Evolutionary conservation across 805 yeast species (phyloP), one percentile per base, ranked within the genome.

Genomic region (Saccharomycopsis schoenii): DNA sequence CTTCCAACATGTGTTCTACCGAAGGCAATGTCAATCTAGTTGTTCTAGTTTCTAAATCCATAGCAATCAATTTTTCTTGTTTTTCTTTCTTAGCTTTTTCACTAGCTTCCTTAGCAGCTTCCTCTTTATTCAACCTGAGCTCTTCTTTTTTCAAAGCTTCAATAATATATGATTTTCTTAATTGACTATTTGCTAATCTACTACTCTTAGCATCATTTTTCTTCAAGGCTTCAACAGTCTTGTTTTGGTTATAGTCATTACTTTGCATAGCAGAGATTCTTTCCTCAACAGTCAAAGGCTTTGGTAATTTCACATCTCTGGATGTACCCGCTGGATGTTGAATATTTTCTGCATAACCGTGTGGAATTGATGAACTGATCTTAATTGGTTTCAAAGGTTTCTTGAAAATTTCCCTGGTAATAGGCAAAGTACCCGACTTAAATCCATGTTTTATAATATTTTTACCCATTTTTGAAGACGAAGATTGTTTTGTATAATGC

Each of bases 381-480:
- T 78, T 79, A 63, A 76, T 74, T 37, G 83, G 85, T 65, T 80
- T 79, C 56, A 79, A 76, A 1, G 78, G 73, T 4, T 91, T 89
- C 67, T 84, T 88, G 74, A 92, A 83, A 37, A 89, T 83, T 47
- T 85, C 82, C 68, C 96, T 84, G 10, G 89, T 84, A 60, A 75
- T 77, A 56, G 97, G 97, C 65, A 92, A 78, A 57, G 89, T 77
- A 70, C 97, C 97, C 57, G 93, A 85, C 72, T 87, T 86, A 63
- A 76, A 75, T 2, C 82, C 83, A 61, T 73, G 74, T 65, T 75
- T 78, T 4, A 77, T 76, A 37, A 74, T 71, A 52, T 78, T 77
- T 67, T 77, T 79, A 62, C 80, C 81, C 83, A 80, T 80, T 51
- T 47, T 24, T 47, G 34, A n/a, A n/a, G n/a, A 11, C 11, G 14